Conservation (phyloP, 1,139 yeast genomes). For the Candida dubliniensis region DNA sequence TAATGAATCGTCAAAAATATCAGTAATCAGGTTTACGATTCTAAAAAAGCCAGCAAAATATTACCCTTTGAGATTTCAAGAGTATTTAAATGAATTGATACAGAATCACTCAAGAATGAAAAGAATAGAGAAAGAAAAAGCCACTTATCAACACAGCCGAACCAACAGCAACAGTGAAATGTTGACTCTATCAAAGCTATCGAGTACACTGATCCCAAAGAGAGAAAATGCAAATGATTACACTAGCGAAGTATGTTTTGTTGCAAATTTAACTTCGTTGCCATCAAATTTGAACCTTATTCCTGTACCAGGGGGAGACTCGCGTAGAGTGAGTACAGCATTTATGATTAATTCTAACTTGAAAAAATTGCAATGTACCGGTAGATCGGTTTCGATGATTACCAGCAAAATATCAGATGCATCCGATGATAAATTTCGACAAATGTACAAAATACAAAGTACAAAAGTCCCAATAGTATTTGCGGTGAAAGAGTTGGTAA, state of each 20-base stretch:
- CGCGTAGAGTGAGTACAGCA: conserved; percentile 49
- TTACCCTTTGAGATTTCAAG: conserved; percentile 62
- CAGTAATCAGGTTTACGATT: conserved; percentile 59
- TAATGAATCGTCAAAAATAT: conserved; percentile 59
- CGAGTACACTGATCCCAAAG: conserved; percentile 1
- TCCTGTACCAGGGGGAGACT: conserved; percentile 66
- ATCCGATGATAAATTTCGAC: conserved; percentile 77
- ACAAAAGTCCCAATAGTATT: conserved; percentile 53
- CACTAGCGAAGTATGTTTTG: conserved; percentile 53
- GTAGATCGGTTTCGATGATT: conserved; percentile 73
- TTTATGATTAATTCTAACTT: conserved; percentile 77
- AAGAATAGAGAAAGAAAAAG: conserved; percentile 26
- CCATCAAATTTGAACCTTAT: conserved; percentile 75
- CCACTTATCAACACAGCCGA: conserved; percentile 6
- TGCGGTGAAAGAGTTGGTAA: conserved; percentile 75
- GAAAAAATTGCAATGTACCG: conserved; percentile 77
- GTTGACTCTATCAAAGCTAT: conserved; percentile 9
- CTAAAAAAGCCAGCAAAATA: conserved; percentile 52
- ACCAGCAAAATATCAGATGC: conserved; percentile 69
- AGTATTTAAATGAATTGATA: conserved; percentile 65
- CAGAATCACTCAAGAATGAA: conserved; percentile 55
- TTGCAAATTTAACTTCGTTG: conserved; percentile 76
- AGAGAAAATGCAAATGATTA: conserved; percentile 9
- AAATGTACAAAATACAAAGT: conserved; percentile 59
- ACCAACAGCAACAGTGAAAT: conserved; percentile 10